These are phyloP conservation scores for Colletotrichum costaricense DNA, from an alignment of 2,329 filamentous ascomycete species.

Conservation along the genomic window DNA sequence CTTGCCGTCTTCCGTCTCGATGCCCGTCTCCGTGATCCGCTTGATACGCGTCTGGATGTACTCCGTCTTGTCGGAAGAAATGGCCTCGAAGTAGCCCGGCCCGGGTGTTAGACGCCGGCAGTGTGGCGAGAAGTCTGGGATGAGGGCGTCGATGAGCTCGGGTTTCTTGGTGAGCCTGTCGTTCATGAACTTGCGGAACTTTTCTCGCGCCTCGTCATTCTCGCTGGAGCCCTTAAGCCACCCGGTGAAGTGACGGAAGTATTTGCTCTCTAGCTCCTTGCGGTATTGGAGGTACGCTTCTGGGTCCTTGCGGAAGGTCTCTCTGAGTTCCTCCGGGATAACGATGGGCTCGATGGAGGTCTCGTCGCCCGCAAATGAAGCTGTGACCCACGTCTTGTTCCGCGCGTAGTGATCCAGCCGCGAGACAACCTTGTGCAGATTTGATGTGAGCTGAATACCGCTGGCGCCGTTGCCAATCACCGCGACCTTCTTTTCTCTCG, in stretches of 20 bases:
- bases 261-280: constrained; percentile 68
- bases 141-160: constrained; percentile 64
- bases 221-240: constrained; percentile 65
- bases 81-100: constrained; percentile 74
- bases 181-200: constrained; percentile 65
- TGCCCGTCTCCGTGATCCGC: constrained; percentile 68
- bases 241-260: constrained; percentile 67
- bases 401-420: constrained; percentile 74
- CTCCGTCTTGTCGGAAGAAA: constrained; percentile 70
- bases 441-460: constrained; percentile 67
- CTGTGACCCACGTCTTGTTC: constrained; percentile 75
- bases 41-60: constrained; percentile 69
- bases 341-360: constrained; percentile 67
- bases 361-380: constrained; percentile 67
- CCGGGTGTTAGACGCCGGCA: constrained; percentile 75
- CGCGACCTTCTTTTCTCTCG: constrained; percentile 61
- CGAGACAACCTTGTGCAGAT: constrained; percentile 59
- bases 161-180: constrained; percentile 64
- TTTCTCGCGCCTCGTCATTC: constrained; percentile 58
- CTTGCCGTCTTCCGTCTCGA: constrained; percentile 68
- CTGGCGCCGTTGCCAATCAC: constrained; percentile 74
- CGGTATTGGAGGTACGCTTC: constrained; percentile 70
- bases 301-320: constrained; percentile 69
- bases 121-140: constrained; percentile 72
- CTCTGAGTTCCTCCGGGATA: constrained; percentile 63